Conservation (phyloP, 805 yeast genomes). For the Yarrowia deformans region DNA sequence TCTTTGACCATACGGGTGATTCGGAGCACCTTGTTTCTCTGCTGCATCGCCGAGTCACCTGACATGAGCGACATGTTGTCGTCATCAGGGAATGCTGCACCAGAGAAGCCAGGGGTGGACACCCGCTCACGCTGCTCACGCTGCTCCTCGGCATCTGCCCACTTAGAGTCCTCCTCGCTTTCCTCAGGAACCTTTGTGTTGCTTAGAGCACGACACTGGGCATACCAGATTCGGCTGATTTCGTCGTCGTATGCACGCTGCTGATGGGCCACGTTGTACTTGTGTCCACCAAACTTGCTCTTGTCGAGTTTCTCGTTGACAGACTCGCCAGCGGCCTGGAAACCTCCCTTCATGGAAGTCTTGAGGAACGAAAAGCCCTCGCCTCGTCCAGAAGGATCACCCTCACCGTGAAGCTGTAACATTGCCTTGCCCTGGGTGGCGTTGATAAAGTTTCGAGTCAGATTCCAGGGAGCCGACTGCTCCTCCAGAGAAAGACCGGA, state of each 20-base stretch:
- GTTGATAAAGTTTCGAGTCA: constrained; percentile 86
- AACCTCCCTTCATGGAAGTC: constrained; percentile 96
- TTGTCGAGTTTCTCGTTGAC: constrained; percentile 54
- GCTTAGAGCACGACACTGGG: constrained; percentile 70
- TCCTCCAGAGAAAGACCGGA: constrained; percentile 70
- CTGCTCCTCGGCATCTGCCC: constrained; percentile 49
- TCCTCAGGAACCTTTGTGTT: constrained; percentile 49
- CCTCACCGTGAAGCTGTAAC: constrained; percentile 92
- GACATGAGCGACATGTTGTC: constrained; percentile 50
- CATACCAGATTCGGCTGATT: constrained; percentile 86
- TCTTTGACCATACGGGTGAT: constrained; percentile 84
- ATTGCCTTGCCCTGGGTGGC: constrained; percentile 97
- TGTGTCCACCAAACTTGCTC: constrained; percentile 64
- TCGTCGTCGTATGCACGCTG: constrained; percentile 93
- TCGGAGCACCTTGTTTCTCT: constrained; percentile 56
- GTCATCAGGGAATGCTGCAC: constrained; percentile 51
- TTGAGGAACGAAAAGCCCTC: constrained; percentile 86
- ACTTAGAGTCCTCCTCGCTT: constrained; percentile 48
- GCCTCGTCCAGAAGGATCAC: constrained; percentile 92
- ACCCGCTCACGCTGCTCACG: constrained; percentile 41
- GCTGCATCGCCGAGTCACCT: constrained; percentile 45
- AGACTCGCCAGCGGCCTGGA: constrained; percentile 57
- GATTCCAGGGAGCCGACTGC: constrained; percentile 92
- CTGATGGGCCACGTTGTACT: constrained; percentile 81
- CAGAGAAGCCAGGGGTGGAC: constrained; percentile 1